These are phyloP conservation scores for Trapa bicornis DNA, from an alignment of 345 rosid species.

Conservation along the genomic window DNA sequence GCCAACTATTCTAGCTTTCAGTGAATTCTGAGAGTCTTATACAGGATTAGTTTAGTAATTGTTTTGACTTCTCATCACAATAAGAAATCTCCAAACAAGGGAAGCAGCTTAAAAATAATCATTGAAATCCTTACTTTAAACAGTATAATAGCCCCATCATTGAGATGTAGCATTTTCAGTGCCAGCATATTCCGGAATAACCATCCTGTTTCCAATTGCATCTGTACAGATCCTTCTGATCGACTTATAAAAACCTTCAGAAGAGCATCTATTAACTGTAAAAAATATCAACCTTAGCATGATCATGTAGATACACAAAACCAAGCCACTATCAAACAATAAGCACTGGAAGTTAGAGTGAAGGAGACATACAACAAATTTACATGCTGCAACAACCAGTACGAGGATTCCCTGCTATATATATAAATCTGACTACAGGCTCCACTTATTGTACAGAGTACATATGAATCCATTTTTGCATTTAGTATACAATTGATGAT, in stretches of 20 bases:
- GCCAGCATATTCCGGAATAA: slow-evolving; percentile 31
- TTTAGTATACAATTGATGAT: too few relatives aligned
- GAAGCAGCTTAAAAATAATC: slow-evolving; percentile 5
- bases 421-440: too few relatives aligned
- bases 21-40: too few relatives aligned
- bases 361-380: neutral
- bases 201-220: slow-evolving; percentile 46
- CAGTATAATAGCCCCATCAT: slow-evolving; percentile 17
- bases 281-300: slow-evolving; percentile 5
- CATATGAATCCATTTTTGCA: too few relatives aligned
- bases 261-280: slow-evolving; percentile 34
- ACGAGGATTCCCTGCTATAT: neutral
- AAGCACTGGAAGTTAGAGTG: neutral
- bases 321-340: neutral
- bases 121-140: slow-evolving; percentile 38
- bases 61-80: neutral
- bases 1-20: neutral
- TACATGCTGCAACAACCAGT: neutral
- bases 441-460: too few relatives aligned
- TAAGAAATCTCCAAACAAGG: neutral
- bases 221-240: slow-evolving; percentile 18
- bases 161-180: slow-evolving; percentile 22
- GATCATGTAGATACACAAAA: neutral
- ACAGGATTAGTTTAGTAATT: too few relatives aligned
- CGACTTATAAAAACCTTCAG: slow-evolving; percentile 33